phyloP scores from a whole-genome alignment of 805 yeast species.

The Komagataella phaffii region DNA sequence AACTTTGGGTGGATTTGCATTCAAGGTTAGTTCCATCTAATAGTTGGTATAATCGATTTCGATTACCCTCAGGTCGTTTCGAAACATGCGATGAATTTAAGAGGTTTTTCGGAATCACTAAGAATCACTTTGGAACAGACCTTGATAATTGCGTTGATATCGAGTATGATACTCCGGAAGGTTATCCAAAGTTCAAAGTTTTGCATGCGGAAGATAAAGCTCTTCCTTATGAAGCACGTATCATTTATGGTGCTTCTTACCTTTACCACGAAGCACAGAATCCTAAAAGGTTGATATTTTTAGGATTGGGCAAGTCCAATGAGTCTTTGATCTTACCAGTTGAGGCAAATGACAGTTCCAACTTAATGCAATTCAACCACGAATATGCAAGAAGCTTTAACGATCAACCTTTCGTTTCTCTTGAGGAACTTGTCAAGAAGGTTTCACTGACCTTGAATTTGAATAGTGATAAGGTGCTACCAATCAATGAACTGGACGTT shows the following conservation, averaged over 20 bases:
- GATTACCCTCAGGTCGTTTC: neutral
- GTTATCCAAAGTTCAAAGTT: slow-evolving; percentile 11
- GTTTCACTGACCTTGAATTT: neutral
- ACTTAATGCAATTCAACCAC: neutral
- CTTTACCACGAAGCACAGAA: slow-evolving; percentile 16
- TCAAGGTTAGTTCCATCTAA: slow-evolving; percentile 7
- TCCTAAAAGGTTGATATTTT: slow-evolving; percentile 18
- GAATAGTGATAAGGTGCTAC: neutral
- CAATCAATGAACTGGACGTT: neutral
- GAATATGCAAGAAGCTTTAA: neutral
- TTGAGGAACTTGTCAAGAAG: neutral
- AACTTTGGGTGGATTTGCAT: slow-evolving; percentile 14
- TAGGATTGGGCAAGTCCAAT: slow-evolving; percentile 15
- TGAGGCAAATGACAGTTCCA: neutral
- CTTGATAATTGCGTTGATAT: slow-evolving; percentile 3
- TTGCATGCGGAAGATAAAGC: slow-evolving; percentile 10
- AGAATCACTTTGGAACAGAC: neutral
- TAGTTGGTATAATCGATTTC: slow-evolving; percentile 3
- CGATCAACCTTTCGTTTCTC: neutral
- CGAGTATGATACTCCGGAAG: neutral
- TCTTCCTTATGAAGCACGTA: slow-evolving; percentile 17
- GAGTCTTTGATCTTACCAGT: slow-evolving; percentile 14
- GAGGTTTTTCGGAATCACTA: slow-evolving; percentile 4
- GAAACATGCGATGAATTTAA: slow-evolving; percentile 8
- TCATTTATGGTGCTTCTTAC: slow-evolving; percentile 20